Conservation (phyloP, 2,329 filamentous ascomycete genomes). For the Colletotrichum lindemuthianum region DNA sequence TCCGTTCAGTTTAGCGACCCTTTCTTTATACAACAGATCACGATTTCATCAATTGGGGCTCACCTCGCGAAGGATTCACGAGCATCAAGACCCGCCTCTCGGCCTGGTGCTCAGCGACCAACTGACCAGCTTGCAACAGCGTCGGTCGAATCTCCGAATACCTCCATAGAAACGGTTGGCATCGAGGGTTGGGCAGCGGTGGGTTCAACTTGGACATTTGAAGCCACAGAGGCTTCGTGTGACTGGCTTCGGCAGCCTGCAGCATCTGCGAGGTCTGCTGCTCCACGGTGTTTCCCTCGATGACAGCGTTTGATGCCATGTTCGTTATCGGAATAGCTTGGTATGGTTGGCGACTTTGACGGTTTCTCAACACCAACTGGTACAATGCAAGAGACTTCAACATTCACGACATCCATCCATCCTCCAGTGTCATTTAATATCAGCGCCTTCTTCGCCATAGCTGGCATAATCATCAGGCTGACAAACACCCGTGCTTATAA, state of each 20-base stretch:
- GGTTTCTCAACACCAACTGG: no score
- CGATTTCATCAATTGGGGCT: conserved; percentile 40
- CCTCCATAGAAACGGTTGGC: conserved; percentile 47
- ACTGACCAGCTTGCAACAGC: conserved; percentile 45
- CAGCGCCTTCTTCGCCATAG: no score
- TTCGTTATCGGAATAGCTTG: not conserved
- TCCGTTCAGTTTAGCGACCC: not conserved
- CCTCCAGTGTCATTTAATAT: no score
- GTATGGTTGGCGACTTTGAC: no score
- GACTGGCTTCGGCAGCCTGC: conserved; percentile 23
- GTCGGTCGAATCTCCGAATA: conserved; percentile 46
- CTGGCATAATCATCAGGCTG: no score
- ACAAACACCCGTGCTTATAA: no score
- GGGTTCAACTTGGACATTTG: conserved; percentile 57
- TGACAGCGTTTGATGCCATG: conserved; percentile 19
- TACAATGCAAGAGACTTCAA: no score
- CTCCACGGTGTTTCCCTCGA: not conserved
- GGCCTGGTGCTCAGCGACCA: conserved; percentile 47
- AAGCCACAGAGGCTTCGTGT: conserved; percentile 52
- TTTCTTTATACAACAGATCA: no score
- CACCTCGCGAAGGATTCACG: conserved; percentile 46
- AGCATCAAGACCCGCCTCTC: conserved; percentile 51
- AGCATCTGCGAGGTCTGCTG: conserved; percentile 19
- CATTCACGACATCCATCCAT: no score
- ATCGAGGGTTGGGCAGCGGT: conserved; percentile 53